Percentiles rank a stretch among this genome's conserved stretches.
These are phyloP conservation scores for Microthlaspi erraticum DNA, from an alignment of 345 rosid genomes.

Conservation along the genomic window DNA sequence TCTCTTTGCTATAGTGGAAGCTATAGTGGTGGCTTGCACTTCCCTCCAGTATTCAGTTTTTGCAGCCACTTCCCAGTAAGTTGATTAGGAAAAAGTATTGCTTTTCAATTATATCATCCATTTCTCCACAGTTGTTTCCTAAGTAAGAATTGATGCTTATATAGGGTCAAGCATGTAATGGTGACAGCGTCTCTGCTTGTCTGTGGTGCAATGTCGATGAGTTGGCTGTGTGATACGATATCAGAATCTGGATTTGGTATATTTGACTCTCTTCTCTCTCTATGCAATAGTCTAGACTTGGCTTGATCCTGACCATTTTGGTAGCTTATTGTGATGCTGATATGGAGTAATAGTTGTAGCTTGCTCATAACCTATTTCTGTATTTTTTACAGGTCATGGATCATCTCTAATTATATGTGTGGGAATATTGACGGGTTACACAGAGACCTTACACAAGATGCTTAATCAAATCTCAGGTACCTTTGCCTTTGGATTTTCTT, in stretches of 20 bases:
- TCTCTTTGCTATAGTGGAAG: slow-evolving; percentile 86
- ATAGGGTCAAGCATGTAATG: slow-evolving; percentile 86
- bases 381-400: slow-evolving; percentile 78
- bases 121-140: slow-evolving; percentile 16
- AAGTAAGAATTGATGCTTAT: slow-evolving; percentile 28
- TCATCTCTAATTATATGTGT: slow-evolving; percentile 88
- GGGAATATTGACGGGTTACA: slow-evolving; percentile 95
- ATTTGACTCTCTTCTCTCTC: slow-evolving; percentile 13
- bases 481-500: slow-evolving; percentile 31
- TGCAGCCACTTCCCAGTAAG: slow-evolving; percentile 79
- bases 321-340: slow-evolving; percentile 25
- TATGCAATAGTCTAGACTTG: neutral
- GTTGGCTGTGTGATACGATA: slow-evolving; percentile 95
- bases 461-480: slow-evolving; percentile 82
- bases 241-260: slow-evolving; percentile 97
- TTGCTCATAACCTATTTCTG: slow-evolving; percentile 27
- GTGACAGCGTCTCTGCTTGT: slow-evolving; percentile 78
- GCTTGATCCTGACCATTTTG: slow-evolving; percentile 6
- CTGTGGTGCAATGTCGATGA: slow-evolving; percentile 92
- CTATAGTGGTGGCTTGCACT: slow-evolving; percentile 72
- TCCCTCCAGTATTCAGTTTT: slow-evolving; percentile 87
- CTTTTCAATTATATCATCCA: neutral
- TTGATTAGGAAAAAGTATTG: slow-evolving; percentile 3
- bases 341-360: neutral
- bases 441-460: slow-evolving; percentile 92